Evolutionary conservation across 495 filamentous ascomycete genomes (phyloP).

Genomic region (Penicillium desertorum): DNA sequence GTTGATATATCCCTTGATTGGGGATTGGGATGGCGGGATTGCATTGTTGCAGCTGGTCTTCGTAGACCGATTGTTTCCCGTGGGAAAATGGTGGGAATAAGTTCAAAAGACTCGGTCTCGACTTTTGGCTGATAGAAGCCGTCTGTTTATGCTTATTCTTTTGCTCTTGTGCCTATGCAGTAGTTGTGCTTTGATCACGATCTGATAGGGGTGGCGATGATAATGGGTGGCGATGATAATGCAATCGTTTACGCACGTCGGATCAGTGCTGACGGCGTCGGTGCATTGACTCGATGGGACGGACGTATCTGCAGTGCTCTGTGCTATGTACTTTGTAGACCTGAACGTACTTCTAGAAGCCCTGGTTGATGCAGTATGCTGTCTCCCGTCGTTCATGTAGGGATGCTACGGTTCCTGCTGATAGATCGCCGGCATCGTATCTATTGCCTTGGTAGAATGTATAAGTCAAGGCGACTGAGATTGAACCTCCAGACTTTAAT

Average conservation of each 20-base stretch:
- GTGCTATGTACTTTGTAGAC: constrained; percentile 11
- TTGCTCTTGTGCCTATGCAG: constrained; percentile 2
- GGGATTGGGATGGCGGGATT: constrained; percentile 2
- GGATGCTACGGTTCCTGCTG: constrained; percentile 12
- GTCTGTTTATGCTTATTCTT: constrained; percentile 1
- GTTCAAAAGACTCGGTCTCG: neutral
- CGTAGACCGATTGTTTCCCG: constrained; percentile 20
- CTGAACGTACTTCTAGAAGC: constrained; percentile 13
- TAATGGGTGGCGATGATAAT: constrained; percentile 17
- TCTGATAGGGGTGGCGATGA: constrained; percentile 6
- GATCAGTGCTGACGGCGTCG: constrained; percentile 20
- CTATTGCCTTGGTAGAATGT: neutral
- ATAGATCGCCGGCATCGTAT: constrained; percentile 4
- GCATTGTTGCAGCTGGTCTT: neutral
- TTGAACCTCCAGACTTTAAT: neutral
- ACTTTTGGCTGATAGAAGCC: neutral
- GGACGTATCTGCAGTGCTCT: constrained; percentile 15
- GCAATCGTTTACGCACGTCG: constrained; percentile 23
- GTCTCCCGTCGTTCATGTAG: constrained; percentile 14
- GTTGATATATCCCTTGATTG: constrained; percentile 17
- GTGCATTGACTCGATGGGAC: constrained; percentile 10
- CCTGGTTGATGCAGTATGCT: constrained; percentile 12
- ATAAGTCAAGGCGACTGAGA: too few relatives aligned
- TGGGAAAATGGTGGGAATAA: constrained; percentile 2
- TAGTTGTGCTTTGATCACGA: neutral